Evolutionary conservation across 768 basidiomycete genomes (phyloP).

Genomic region (Boletus subcaerulescens): DNA sequence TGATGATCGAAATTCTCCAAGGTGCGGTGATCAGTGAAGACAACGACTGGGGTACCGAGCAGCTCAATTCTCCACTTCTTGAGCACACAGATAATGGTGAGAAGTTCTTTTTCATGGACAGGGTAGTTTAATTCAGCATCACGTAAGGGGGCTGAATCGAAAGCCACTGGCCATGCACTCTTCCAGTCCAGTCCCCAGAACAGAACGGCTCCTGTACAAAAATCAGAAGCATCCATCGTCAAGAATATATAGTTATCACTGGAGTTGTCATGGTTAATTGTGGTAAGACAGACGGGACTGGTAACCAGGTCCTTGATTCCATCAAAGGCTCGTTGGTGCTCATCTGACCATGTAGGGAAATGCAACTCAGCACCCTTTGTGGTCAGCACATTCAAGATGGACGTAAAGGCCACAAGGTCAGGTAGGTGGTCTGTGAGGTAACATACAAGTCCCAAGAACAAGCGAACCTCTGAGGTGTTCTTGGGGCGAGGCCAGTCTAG

Average conservation of each 20-base stretch:
- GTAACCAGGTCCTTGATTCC: too few species aligned
- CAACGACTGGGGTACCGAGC: background rate
- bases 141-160: background rate
- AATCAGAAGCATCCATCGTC: slow-evolving; percentile 9
- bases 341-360: too few species aligned
- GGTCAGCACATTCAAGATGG: too few species aligned
- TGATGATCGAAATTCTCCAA: slow-evolving; percentile 8
- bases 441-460: too few species aligned
- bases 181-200: background rate
- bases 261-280: slow-evolving; percentile 31
- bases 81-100: slow-evolving; percentile 30
- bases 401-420: too few species aligned
- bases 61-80: slow-evolving; percentile 27
- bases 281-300: slow-evolving; percentile 26
- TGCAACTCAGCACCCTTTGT: too few species aligned
- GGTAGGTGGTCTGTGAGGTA: too few species aligned
- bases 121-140: slow-evolving; percentile 26
- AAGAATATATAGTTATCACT: slow-evolving; percentile 16
- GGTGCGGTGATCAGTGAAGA: slow-evolving; percentile 32
- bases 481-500: too few species aligned
- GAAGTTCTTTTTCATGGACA: slow-evolving; percentile 32
- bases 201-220: background rate
- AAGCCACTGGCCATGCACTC: background rate
- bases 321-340: too few species aligned
- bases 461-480: too few species aligned